Evolutionary conservation across 768 basidiomycete species (phyloP).

Genomic region (Mycena maculata): DNA sequence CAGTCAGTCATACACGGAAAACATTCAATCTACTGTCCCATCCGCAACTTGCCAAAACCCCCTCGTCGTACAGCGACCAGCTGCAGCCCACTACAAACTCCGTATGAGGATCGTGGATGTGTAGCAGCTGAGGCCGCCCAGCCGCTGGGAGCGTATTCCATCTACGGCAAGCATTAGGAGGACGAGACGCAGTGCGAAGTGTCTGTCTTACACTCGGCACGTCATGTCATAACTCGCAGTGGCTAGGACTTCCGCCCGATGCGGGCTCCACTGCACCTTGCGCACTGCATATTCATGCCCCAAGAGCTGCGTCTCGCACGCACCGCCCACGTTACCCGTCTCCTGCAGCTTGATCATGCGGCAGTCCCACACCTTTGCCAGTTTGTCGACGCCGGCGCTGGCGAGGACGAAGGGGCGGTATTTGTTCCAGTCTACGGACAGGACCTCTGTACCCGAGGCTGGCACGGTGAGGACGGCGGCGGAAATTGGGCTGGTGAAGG

Average conservation of each 20-base stretch:
- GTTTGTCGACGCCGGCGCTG: conserved; percentile 82
- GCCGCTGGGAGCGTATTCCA: conserved; percentile 76
- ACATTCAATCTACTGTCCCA: conserved; percentile 92
- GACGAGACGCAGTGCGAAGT: conserved; percentile 22
- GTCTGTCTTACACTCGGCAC: conserved; percentile 78
- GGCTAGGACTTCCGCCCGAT: conserved; percentile 75
- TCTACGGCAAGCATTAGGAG: conserved; percentile 51
- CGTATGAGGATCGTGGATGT: conserved; percentile 89
- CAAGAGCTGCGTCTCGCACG: conserved; percentile 74
- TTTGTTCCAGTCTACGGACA: conserved; percentile 93
- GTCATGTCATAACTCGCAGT: conserved; percentile 94
- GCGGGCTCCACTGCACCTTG: conserved; percentile 91
- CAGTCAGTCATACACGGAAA: conserved; percentile 67
- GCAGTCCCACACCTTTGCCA: conserved; percentile 86
- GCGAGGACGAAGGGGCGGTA: conserved; percentile 84
- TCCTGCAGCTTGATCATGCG: conserved; percentile 79
- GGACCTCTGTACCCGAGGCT: conserved; percentile 81
- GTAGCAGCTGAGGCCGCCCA: conserved; percentile 63
- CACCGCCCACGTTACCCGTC: conserved; percentile 71
- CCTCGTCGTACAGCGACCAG: conserved; percentile 94
- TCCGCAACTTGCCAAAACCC: conserved; percentile 86
- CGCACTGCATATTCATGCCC: conserved; percentile 94
- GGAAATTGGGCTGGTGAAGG: conserved; percentile 75
- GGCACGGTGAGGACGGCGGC: conserved; percentile 82
- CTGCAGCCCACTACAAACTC: conserved; percentile 94